Base-by-base conservation (phyloP, 129 eudicot genomes). In the Lactuca saligna region DNA sequence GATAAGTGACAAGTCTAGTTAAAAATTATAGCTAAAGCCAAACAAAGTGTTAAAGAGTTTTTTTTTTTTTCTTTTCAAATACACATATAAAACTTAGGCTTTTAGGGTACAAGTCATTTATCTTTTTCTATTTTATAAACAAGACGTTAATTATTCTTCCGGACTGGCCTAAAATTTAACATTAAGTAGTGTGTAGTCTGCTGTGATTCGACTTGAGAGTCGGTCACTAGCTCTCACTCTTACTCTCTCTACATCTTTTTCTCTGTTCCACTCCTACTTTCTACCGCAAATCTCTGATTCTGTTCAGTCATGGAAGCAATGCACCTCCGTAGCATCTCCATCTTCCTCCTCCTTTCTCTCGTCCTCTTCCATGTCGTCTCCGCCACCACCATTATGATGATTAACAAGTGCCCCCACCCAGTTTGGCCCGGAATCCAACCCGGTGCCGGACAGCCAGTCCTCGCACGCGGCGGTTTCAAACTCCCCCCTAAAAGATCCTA, bases 391-490 rank as follows among this genome's bases (percentile, higher is more conserved):
- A 89, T 92, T 79, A 81, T 87, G 50, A 66, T 92, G 72, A 49
- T 71, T 67, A 92, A 92, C 96, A 84, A 85, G 65, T 92, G 98
- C 85, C 17, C 50, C 72, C 89, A 80, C 82, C 85, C 96, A 7
- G 98, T 92, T 14, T 92, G 98, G 96, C 98, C 98, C 0, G 98
- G 98, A 5, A 87, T 92, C 64, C 98, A 89, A 31, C 98, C 98
- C 3, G 58, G 96, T 41, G 86, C 95, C 14, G 91, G 92, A 16
- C 67, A 80, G 14, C 90, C 96, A 6, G 42, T 92, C 42, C 79
- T 92, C 11, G 98, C 95, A 2, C 83, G 85, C 15, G 98, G 98
- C 58, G 98, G 98, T 3, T 89, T 92, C 70, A 75, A 78, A 82
- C 96, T 92, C 63, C 88, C 75, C 4, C 86, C 95, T 0, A 67